These are phyloP conservation scores for Apocynum venetum DNA, from an alignment of 257 asterid genomes.

Conservation along the genomic window DNA sequence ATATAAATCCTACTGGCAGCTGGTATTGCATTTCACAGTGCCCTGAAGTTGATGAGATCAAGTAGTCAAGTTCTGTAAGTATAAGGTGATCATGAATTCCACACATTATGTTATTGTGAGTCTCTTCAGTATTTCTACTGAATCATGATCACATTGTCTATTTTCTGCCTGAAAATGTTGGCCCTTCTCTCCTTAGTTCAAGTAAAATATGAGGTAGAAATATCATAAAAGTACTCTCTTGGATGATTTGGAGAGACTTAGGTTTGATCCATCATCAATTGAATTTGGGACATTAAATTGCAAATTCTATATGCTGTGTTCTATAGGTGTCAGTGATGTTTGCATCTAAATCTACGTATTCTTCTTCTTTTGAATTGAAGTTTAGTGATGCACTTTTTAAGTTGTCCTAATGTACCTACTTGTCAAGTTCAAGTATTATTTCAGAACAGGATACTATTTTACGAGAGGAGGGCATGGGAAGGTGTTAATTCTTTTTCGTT, in stretches of 20 bases:
- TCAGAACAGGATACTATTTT: neutral
- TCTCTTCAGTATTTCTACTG: neutral
- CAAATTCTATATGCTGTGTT: neutral
- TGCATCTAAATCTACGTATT: neutral
- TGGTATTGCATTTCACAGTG: neutral
- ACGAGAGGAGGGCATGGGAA: neutral
- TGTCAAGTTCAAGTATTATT: neutral
- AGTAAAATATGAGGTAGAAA: neutral
- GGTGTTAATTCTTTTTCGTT: neutral
- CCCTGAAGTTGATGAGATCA: neutral
- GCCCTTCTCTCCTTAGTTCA: neutral
- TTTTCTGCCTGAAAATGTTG: neutral
- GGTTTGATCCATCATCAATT: neutral
- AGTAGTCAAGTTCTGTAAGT: neutral
- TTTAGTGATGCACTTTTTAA: neutral
- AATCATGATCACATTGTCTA: neutral
- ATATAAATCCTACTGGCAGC: neutral
- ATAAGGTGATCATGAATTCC: conserved; percentile 5
- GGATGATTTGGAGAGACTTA: neutral
- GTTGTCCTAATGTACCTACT: neutral
- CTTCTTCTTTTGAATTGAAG: neutral
- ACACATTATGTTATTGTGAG: neutral
- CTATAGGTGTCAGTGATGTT: neutral
- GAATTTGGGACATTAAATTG: neutral
- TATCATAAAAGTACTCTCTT: neutral